Base-by-base conservation (phyloP, 352 stramenopile genomes). In the Phytophthora capsici region DNA sequence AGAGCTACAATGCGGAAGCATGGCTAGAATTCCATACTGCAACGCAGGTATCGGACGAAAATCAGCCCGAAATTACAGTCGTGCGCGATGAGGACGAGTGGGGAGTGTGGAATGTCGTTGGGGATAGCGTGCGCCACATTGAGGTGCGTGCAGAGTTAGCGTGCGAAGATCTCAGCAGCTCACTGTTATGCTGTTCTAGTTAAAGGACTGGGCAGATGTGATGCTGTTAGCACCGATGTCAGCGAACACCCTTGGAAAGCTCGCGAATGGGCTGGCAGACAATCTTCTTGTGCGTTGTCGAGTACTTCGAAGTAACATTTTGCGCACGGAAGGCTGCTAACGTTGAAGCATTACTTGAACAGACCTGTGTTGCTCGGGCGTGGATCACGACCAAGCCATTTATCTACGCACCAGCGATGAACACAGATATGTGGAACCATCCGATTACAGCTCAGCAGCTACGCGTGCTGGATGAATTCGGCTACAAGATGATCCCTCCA, bases 391-490 rank as follows among this genome's bases (percentile, higher is more conserved):
- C 69, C 34, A 99, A 99, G 64, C 95, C 96, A 6, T 78, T 99
- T 19, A 57, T 99, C 12, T 88, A 97, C 20, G 94, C 94, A 19
- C 97, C 97, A 5, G 96, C 97, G 10, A 99, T 99, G 97, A 99
- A 99, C 73, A 99, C 96, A 13, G 90, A 96, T 65, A 99, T 99
- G 97, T 99, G 95, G 93, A 80, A 94, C 47, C 95, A 99, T 75
- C 93, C 95, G 5, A 76, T 98, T 55, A 99, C 97, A 16, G 70
- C 71, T 9, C 80, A 73, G 55, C 92, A 97, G 36, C 53, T 97
- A 40, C 40, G 48, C 7, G 64, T 89, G 26, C 65, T 97, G 32
- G 57, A 61, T 1, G 77, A 84, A 25, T 83, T 88, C 10, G 76
- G 82, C 17, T 93, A 98, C 63, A 53, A 57, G 8, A 88, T 98